Evolutionary conservation across 2,329 filamentous ascomycete genomes (phyloP).

Genomic region (Alternaria hordeiaustralica): DNA sequence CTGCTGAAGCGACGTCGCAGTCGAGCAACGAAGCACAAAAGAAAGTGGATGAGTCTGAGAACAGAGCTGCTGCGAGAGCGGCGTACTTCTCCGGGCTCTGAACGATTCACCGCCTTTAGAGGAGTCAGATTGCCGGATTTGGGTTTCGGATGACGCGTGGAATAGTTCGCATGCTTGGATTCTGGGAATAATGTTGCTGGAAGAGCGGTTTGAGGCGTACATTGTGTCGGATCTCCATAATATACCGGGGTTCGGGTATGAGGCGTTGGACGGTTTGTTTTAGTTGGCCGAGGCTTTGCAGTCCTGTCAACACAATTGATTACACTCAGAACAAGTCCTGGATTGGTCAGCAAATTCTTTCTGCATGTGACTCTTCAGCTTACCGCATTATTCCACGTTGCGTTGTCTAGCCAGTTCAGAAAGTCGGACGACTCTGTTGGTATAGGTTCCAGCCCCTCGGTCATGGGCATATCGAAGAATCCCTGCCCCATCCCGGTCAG

Average conservation of each 20-base stretch:
- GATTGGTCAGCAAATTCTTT: not conserved
- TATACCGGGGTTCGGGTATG: not conserved
- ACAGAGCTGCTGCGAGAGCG: constrained; percentile 15
- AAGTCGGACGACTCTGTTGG: constrained; percentile 46
- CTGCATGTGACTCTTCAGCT: not conserved
- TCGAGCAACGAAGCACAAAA: constrained; percentile 1
- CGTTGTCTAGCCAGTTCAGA: constrained; percentile 46
- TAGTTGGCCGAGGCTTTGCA: not conserved
- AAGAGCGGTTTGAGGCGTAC: not conserved
- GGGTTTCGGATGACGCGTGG: not conserved
- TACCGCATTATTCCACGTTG: constrained; percentile 45
- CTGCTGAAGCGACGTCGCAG: not conserved
- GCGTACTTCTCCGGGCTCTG: constrained; percentile 13
- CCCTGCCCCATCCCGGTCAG: constrained; percentile 25
- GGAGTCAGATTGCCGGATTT: not conserved
- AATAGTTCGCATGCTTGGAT: not conserved
- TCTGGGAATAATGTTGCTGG: not conserved
- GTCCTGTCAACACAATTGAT: not conserved
- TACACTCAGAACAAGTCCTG: constrained; percentile 21
- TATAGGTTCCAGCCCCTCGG: constrained; percentile 47
- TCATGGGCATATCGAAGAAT: constrained; percentile 45
- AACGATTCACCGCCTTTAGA: not conserved
- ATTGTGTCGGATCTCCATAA: not conserved
- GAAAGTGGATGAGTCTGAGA: constrained; percentile 5
- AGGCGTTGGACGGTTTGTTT: not conserved